Evolutionary conservation across 2,329 filamentous ascomycete genomes (phyloP).

Genomic region (Colletotrichum camelliae): DNA sequence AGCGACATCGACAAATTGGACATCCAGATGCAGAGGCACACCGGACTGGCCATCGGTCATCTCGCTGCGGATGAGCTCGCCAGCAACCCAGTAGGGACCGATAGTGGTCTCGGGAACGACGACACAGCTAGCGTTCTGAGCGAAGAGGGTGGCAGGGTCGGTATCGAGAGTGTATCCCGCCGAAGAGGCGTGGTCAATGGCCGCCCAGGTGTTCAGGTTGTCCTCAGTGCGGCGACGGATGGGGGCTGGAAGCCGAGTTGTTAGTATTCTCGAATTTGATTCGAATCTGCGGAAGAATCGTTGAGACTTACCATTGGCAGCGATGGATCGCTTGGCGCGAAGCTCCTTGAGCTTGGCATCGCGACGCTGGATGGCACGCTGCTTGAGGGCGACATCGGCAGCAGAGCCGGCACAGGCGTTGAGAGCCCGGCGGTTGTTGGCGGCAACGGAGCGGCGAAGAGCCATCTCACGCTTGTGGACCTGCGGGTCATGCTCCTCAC

Average conservation of each 20-base stretch:
- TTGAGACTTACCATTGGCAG: not conserved
- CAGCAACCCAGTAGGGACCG: slow-evolving; percentile 31
- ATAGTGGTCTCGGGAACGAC: not conserved
- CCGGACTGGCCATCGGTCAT: slow-evolving; percentile 46
- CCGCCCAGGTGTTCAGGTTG: not conserved
- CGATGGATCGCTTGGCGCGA: not conserved
- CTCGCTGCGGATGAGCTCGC: slow-evolving; percentile 48
- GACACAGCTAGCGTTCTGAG: not conserved
- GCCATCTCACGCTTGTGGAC: not conserved
- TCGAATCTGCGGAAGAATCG: fast-evolving
- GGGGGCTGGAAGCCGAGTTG: not conserved
- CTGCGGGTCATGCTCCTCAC: not conserved
- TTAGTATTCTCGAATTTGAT: not conserved
- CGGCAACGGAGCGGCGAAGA: not conserved
- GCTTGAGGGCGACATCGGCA: not conserved
- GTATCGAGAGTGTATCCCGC: not conserved
- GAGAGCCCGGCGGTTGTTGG: not conserved
- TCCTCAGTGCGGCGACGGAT: not conserved
- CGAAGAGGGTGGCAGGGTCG: not conserved
- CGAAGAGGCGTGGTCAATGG: not conserved
- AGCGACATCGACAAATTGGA: slow-evolving; percentile 25
- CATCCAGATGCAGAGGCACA: slow-evolving; percentile 41
- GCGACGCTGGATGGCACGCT: not conserved
- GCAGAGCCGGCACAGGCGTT: not conserved
- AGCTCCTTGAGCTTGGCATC: not conserved